Percentiles rank a stretch among this genome's conserved stretches.
Conservation (phyloP, 192 early-diverging fungal species). For the Globomyces pollinis-pini region DNA sequence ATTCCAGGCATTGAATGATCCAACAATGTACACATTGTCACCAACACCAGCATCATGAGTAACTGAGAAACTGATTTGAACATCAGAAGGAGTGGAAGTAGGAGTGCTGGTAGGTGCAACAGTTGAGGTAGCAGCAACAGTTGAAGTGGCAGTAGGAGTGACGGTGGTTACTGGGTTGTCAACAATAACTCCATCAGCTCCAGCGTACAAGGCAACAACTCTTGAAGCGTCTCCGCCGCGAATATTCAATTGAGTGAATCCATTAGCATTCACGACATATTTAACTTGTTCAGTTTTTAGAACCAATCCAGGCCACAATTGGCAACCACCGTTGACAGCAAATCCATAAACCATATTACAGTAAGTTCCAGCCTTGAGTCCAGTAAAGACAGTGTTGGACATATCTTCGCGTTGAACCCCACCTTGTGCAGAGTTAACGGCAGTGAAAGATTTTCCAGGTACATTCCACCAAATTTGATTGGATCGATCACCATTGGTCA, state of each 20-base stretch:
- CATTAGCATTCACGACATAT: background rate
- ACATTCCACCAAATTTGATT: conserved; percentile 12
- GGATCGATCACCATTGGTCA: background rate
- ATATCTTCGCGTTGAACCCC: background rate
- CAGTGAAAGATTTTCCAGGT: conserved; percentile 5
- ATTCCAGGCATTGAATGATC: conserved; percentile 9
- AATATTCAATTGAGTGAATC: background rate
- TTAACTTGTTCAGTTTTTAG: background rate
- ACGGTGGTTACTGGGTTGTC: background rate
- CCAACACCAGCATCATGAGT: conserved; percentile 10
- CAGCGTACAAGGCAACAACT: conserved; percentile 2
- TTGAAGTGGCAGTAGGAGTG: background rate
- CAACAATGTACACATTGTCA: background rate
- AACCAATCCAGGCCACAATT: conserved; percentile 6
- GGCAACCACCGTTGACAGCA: background rate
- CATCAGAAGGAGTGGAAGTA: background rate
- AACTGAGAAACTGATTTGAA: conserved; percentile 8
- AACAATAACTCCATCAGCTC: background rate
- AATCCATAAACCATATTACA: conserved; percentile 10
- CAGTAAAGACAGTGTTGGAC: conserved; percentile 3
- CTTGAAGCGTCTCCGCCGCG: background rate
- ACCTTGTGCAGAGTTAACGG: conserved; percentile 9
- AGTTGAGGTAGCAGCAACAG: background rate
- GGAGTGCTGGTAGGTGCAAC: background rate
- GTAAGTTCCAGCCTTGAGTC: conserved; percentile 1